Evolutionary conservation across 2,329 filamentous ascomycete species (phyloP).

Genomic region (Spiromastix sp.): DNA sequence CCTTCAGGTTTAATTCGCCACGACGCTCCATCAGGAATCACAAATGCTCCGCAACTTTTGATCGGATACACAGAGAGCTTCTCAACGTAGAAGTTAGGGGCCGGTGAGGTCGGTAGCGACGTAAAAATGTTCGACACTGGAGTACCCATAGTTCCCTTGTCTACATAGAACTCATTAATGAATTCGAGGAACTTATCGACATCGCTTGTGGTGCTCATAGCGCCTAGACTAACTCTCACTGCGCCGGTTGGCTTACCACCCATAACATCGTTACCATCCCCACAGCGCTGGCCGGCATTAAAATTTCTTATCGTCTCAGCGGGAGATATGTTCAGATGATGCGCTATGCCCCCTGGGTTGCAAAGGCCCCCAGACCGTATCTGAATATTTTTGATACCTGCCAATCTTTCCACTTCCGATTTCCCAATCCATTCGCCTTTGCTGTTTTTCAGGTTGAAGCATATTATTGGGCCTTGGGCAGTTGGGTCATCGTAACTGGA

Average conservation of each 20-base stretch:
- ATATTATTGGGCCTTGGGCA: constrained; percentile 61
- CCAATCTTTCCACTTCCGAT: constrained; percentile 77
- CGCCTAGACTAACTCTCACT: constrained; percentile 74
- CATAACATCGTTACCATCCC: constrained; percentile 70
- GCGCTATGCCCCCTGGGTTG: constrained; percentile 78
- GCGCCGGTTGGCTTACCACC: constrained; percentile 80
- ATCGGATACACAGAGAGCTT: constrained; percentile 74
- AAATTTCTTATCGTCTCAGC: constrained; percentile 82
- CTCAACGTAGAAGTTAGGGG: constrained; percentile 44
- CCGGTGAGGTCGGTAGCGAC: neutral
- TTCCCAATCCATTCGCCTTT: constrained; percentile 67
- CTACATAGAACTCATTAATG: constrained; percentile 57
- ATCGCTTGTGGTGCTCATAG: constrained; percentile 74
- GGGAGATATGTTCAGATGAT: constrained; percentile 59
- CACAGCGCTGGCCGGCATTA: constrained; percentile 74
- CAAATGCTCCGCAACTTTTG: constrained; percentile 81
- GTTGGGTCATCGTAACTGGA: constrained; percentile 34
- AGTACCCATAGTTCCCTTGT: constrained; percentile 17
- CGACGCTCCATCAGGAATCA: constrained; percentile 48
- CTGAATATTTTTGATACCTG: constrained; percentile 67
- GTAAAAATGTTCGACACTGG: constrained; percentile 7
- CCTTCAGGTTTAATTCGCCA: constrained; percentile 81
- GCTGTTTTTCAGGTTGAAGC: constrained; percentile 69
- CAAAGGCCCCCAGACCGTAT: constrained; percentile 82
- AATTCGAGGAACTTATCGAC: constrained; percentile 63